Evolutionary conservation across 345 rosid species (phyloP), one percentile per base, ranked within the genome.

Genomic region (Draba incana): DNA sequence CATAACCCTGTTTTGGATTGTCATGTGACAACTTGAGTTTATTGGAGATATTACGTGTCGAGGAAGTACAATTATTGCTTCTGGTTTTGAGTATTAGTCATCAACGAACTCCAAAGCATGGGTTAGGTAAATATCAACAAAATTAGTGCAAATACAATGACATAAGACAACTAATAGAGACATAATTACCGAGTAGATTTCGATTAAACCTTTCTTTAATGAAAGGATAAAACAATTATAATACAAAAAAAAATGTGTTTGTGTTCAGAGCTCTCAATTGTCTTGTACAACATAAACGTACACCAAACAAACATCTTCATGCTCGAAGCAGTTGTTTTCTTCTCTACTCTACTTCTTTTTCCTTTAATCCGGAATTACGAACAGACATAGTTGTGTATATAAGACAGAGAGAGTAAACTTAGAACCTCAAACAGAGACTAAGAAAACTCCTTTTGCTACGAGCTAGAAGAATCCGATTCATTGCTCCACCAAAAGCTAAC

Each of bases 401-500:
- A 25, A 25, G 48, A 47, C 57, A 58, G 44, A 41, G 44, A 41
- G 16, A 24, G 16, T 63, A 50, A 42, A 42, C 65, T 57, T 45
- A 6, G 42, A 56, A 57, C 46, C 46, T 33, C 57, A 53, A 66
- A 54, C 35, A 59, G 44, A 52, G 62, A 74, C 38, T 60, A 46
- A 24, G 5, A 11, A 20, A 38, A 3, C 15, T 24, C 38, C 3
- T 3, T 47, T 46, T 10, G 69, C 47, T 54, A 85, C 1, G 80
- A 79, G 33, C n/a, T 62, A 0, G 75, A 64, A 0, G 79, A 66
- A 48, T 71, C 75, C 5, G 63, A 78, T 4, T 79, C 41, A 24
- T 76, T 73, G 66, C 91, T 85, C 97, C 97, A 94, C 99, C 97
- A 94, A 75, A 84, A 94, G 84, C 96, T 88, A 68, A 91, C 97